phyloP scores from a whole-genome alignment of 2,329 filamentous ascomycete genomes.

The Penicillium occitanis region DNA sequence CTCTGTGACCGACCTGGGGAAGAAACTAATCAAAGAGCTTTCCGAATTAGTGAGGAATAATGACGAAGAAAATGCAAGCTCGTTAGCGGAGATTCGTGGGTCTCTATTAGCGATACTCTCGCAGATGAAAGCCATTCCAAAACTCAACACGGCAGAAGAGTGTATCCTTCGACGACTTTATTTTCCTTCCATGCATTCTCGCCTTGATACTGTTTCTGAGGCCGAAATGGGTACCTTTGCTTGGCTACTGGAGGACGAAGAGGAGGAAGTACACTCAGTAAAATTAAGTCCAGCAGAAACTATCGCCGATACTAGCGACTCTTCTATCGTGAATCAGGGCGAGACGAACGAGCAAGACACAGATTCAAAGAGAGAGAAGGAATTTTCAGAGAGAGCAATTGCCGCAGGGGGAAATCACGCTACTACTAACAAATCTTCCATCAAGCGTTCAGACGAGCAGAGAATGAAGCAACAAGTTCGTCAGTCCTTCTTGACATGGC shows the following conservation, averaged over 20 bases:
- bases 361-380: background rate
- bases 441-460: background rate
- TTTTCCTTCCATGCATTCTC: conserved; percentile 24
- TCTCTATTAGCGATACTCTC: background rate
- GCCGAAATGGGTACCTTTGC: conserved; percentile 25
- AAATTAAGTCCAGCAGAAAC: background rate
- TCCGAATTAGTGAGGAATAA: background rate
- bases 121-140: background rate
- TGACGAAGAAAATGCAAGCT: background rate
- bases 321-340: background rate
- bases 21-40: background rate
- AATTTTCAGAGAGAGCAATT: background rate
- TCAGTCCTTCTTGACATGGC: conserved; percentile 29
- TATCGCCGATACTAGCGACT: background rate
- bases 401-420: background rate
- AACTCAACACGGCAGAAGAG: background rate
- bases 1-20: background rate
- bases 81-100: background rate
- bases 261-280: background rate
- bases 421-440: background rate
- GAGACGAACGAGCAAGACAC: background rate
- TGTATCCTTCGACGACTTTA: conserved; percentile 18
- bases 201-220: conserved; percentile 23
- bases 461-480: background rate
- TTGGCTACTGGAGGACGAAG: conserved; percentile 24